Conservation (phyloP, 2,329 filamentous ascomycete species). For the Atkinsonella texensis region DNA sequence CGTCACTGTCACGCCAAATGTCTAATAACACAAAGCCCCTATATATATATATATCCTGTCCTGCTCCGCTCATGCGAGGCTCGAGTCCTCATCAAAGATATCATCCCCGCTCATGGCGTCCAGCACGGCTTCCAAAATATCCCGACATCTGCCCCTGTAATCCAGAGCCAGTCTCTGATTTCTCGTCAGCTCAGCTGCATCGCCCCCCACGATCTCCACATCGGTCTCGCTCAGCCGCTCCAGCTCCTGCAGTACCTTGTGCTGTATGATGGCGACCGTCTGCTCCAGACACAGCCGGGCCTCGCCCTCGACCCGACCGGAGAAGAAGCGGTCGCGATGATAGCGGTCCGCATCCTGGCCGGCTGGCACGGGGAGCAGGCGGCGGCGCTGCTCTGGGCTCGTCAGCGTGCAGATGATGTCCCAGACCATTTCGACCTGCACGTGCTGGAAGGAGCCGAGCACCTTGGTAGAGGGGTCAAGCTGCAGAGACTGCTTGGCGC, state of each 20-base stretch:
- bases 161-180: constrained; percentile 36
- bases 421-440: constrained; percentile 41
- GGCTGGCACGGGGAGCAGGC: constrained; percentile 15
- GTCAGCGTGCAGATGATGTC: constrained; percentile 32
- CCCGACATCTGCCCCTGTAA: constrained; percentile 37
- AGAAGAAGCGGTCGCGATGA: constrained; percentile 17
- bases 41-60: not conserved
- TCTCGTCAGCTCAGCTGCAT: constrained; percentile 23
- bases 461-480: constrained; percentile 13
- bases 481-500: constrained; percentile 25
- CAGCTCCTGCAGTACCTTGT: constrained; percentile 31
- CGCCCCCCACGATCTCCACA: constrained; percentile 28
- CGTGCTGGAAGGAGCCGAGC: constrained; percentile 32
- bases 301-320: constrained; percentile 17
- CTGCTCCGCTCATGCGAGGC: not conserved
- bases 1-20: too few relatives aligned
- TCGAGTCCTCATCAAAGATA: constrained; percentile 10
- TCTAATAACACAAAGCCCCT: not conserved
- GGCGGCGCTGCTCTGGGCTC: constrained; percentile 18
- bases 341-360: constrained; percentile 13
- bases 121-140: constrained; percentile 34
- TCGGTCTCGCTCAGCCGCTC: constrained; percentile 35
- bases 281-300: constrained; percentile 19
- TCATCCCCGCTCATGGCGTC: constrained; percentile 23
- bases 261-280: constrained; percentile 28